A percentile compares a stretch with the other conserved stretches of the same genome.
Conservation (phyloP, 176 grass and related monocot species). For the Juncus inflexus region DNA sequence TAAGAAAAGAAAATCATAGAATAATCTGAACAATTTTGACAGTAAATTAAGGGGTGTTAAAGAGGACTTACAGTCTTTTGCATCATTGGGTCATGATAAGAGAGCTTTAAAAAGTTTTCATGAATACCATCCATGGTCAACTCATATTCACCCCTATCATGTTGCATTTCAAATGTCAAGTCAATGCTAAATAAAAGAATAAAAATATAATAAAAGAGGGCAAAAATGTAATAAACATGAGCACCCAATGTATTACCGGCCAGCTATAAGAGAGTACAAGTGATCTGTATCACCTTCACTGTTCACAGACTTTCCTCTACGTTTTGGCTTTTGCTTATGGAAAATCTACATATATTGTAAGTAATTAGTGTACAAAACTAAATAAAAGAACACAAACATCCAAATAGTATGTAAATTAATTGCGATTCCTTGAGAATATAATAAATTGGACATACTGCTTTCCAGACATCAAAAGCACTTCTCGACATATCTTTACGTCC, state of each 20-base stretch:
- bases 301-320: constrained; percentile 37
- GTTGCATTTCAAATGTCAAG: constrained; percentile 18
- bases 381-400: no score
- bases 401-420: not conserved
- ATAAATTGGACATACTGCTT: constrained; percentile 51
- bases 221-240: constrained; percentile 29
- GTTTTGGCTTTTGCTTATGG: constrained; percentile 73
- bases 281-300: constrained; percentile 42
- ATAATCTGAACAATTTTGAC: not conserved
- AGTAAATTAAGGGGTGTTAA: constrained; percentile 6
- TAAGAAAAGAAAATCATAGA: constrained; percentile 10
- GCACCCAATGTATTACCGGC: constrained; percentile 46
- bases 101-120: constrained; percentile 76
- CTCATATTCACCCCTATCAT: constrained; percentile 84
- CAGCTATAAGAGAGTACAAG: constrained; percentile 82
- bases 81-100: constrained; percentile 95
- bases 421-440: not conserved
- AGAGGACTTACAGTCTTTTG: constrained; percentile 66
- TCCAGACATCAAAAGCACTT: constrained; percentile 86
- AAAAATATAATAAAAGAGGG: constrained; percentile 10
- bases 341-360: constrained; percentile 29
- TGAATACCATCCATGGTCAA: constrained; percentile 97
- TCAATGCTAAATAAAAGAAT: constrained; percentile 20
- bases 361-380: not conserved
- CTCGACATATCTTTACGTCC: constrained; percentile 86